These are phyloP conservation scores for Wickerhamomyces strasburgensis DNA, from an alignment of 805 yeast genomes.

Conservation along the genomic window DNA sequence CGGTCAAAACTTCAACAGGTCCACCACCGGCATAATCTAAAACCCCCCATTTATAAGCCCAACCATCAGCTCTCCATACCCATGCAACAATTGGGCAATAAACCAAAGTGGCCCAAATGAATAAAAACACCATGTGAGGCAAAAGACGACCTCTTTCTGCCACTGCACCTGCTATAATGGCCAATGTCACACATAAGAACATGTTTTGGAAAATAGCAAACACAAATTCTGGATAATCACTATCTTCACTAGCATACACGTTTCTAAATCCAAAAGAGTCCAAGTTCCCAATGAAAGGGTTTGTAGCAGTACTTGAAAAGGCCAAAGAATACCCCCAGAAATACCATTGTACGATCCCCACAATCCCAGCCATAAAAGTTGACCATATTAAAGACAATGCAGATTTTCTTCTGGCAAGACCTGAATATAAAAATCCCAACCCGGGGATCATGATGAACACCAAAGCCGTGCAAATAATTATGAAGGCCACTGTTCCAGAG, in stretches of 20 bases:
- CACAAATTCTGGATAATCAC: conserved; percentile 72
- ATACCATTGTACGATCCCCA: conserved; percentile 88
- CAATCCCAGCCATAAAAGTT: conserved; percentile 64
- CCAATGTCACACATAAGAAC: conserved; percentile 87
- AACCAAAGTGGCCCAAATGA: conserved; percentile 86
- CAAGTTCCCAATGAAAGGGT: conserved; percentile 84
- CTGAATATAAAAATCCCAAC: conserved; percentile 86
- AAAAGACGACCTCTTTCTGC: conserved; percentile 90
- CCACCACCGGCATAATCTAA: conserved; percentile 98
- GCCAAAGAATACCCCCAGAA: conserved; percentile 98
- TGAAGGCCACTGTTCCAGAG: conserved; percentile 43
- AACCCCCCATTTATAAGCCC: conserved; percentile 92
- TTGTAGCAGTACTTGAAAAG: conserved; percentile 71
- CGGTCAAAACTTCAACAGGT: conserved; percentile 89
- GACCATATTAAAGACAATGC: conserved; percentile 85
- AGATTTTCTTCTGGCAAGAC: conserved; percentile 84
- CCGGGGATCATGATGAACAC: conserved; percentile 95
- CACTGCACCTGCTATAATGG: conserved; percentile 86
- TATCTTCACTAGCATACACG: conserved; percentile 45
- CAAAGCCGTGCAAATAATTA: conserved; percentile 58
- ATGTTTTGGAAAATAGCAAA: conserved; percentile 86
- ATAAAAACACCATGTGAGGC: conserved; percentile 77
- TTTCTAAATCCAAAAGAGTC: conserved; percentile 77
- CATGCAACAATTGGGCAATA: conserved; percentile 94
- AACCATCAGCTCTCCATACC: conserved; percentile 92